Percentiles rank a stretch among this genome's conserved stretches.
phyloP scores from a whole-genome alignment of 345 rosid species.

The Eucalyptus tenuipes region DNA sequence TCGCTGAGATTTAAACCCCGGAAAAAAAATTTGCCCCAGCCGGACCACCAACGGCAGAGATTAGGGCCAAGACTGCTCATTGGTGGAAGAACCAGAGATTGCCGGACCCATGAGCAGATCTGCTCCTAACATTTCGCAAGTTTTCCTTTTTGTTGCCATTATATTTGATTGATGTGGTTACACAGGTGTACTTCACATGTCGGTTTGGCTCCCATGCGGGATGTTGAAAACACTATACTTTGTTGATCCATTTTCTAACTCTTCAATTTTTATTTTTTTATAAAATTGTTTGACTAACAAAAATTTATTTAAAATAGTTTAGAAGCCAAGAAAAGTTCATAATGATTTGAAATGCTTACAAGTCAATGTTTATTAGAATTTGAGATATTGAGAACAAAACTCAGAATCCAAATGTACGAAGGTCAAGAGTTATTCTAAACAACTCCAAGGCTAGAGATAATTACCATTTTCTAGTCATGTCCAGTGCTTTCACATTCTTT shows the following conservation, averaged over 20 bases:
- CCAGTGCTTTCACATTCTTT: background rate
- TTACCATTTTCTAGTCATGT: background rate
- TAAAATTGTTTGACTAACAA: background rate
- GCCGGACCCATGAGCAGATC: background rate
- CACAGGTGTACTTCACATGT: background rate
- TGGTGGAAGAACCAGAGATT: background rate
- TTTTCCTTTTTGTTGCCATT: background rate
- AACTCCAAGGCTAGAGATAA: background rate
- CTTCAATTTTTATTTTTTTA: background rate
- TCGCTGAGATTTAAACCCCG: fast-evolving
- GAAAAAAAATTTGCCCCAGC: background rate
- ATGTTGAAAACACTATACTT: background rate
- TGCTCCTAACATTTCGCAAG: background rate
- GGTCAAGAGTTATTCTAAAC: background rate
- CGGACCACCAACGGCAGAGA: background rate
- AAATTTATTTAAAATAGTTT: background rate
- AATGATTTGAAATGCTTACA: background rate
- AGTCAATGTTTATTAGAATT: background rate
- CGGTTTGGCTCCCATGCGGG: background rate
- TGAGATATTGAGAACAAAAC: background rate
- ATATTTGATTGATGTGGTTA: background rate
- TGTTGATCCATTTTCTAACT: background rate
- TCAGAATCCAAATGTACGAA: background rate
- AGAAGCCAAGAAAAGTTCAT: background rate
- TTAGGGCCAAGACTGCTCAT: background rate